Conservation (phyloP, 1,284 basidiomycete genomes). For the Austroboletus niveus region DNA sequence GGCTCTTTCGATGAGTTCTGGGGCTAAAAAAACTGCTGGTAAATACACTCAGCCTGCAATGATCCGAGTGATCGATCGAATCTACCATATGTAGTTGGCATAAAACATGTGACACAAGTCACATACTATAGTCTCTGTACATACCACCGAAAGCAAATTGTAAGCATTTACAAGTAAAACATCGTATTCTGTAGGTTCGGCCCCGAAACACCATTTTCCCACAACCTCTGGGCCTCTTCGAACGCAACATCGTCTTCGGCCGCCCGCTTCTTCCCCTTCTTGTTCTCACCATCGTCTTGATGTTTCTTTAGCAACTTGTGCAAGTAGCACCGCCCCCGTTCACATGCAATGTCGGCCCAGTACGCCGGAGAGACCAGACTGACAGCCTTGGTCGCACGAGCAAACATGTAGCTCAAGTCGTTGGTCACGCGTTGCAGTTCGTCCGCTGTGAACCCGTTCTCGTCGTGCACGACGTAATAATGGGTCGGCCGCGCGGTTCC, state of each 20-base stretch:
- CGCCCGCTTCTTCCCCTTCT: constrained; percentile 2
- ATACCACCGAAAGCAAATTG: too few relatives aligned
- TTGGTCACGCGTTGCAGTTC: constrained; percentile 58
- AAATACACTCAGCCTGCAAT: too few relatives aligned
- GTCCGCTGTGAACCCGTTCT: constrained; percentile 67
- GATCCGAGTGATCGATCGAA: too few relatives aligned
- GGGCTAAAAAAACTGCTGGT: too few relatives aligned
- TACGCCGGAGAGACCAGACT: constrained; percentile 77
- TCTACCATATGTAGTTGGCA: too few relatives aligned
- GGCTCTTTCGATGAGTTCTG: too few relatives aligned
- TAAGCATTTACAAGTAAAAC: constrained; percentile 61
- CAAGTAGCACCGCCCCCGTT: constrained; percentile 74
- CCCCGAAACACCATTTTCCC: constrained; percentile 58
- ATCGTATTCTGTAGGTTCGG: constrained; percentile 56
- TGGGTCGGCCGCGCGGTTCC: constrained; percentile 70
- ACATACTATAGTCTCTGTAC: too few relatives aligned
- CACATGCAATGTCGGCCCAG: constrained; percentile 74
- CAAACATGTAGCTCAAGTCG: constrained; percentile 71
- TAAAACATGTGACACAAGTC: too few relatives aligned
- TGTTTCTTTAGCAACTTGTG: constrained; percentile 48
- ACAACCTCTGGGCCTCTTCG: constrained; percentile 49
- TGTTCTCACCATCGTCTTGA: constrained; percentile 37
- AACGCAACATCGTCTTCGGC: constrained; percentile 28
- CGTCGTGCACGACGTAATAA: constrained; percentile 75
- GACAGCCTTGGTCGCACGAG: constrained; percentile 77